Percentiles rank a stretch among this genome's conserved stretches.
Conservation (phyloP, 129 eudicot genomes). For the Artemisia tridentata region DNA sequence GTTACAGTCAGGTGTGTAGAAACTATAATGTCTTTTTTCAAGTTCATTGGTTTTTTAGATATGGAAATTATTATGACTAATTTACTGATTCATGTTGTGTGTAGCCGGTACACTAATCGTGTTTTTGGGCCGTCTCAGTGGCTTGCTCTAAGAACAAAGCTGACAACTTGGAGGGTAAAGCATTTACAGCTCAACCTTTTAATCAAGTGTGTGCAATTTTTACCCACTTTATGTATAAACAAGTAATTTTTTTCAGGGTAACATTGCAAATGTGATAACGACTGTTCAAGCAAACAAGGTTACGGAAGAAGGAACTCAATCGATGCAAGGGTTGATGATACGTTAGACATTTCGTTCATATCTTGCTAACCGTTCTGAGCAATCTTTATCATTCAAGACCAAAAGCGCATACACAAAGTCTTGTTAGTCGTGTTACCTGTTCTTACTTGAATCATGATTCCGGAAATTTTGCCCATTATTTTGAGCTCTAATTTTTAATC, state of each 20-base stretch:
- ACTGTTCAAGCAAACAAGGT: constrained; percentile 77
- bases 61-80: neutral
- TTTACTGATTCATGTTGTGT: constrained; percentile 4
- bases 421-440: neutral
- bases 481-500: constrained; percentile 18
- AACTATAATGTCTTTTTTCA: neutral
- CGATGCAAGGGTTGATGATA: constrained; percentile 56
- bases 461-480: constrained; percentile 26
- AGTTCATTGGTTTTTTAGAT: neutral
- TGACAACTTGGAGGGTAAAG: constrained; percentile 84
- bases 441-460: constrained; percentile 5
- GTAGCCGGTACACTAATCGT: constrained; percentile 70
- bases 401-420: neutral
- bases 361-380: constrained; percentile 1
- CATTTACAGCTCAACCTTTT: neutral
- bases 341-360: constrained; percentile 36
- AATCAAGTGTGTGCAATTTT: constrained; percentile 1
- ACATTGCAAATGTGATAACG: constrained; percentile 60
- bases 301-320: constrained; percentile 56
- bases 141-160: constrained; percentile 62
- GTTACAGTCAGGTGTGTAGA: constrained; percentile 56
- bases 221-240: neutral
- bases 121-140: constrained; percentile 74
- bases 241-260: constrained; percentile 42
- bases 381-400: neutral